Percentiles rank a stretch among this genome's conserved stretches.
Conservation (phyloP, 2,329 filamentous ascomycete species). For the Aaosphaeria arxii region DNA sequence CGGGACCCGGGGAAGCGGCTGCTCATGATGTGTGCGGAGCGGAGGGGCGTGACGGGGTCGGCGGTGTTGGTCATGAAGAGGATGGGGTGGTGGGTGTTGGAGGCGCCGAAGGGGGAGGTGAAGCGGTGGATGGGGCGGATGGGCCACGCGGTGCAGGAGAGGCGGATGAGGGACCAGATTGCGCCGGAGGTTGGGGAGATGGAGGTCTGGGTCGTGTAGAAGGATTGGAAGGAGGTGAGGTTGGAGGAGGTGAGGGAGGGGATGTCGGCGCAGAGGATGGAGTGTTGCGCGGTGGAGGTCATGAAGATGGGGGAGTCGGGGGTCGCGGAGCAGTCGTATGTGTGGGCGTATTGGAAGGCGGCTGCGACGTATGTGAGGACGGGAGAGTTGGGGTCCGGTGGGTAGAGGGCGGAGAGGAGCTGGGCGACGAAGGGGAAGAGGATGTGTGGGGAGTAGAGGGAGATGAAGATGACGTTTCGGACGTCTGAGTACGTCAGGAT, state of each 20-base stretch:
- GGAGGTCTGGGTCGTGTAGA: constrained; percentile 29
- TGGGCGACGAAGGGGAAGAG: constrained; percentile 34
- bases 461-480: constrained; percentile 32
- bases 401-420: constrained; percentile 34
- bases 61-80: constrained; percentile 57
- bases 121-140: constrained; percentile 36
- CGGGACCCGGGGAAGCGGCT: constrained; percentile 42
- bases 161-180: constrained; percentile 35
- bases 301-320: constrained; percentile 7
- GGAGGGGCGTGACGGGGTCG: constrained; percentile 59
- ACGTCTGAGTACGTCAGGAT: constrained; percentile 43
- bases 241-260: constrained; percentile 25
- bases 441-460: constrained; percentile 34
- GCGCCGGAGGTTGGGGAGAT: constrained; percentile 36
- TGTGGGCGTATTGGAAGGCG: constrained; percentile 13
- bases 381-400: constrained; percentile 18
- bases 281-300: constrained; percentile 5
- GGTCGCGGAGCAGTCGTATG: constrained; percentile 25
- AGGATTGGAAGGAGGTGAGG: constrained; percentile 27
- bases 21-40: constrained; percentile 41
- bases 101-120: constrained; percentile 21
- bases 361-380: constrained; percentile 20
- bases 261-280: constrained; percentile 42
- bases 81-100: constrained; percentile 54
- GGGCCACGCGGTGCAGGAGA: constrained; percentile 40